Percentiles rank a stretch among this genome's conserved stretches.
These are phyloP conservation scores for Colletotrichum sp. DNA, from an alignment of 2,329 filamentous ascomycete species.

Conservation along the genomic window DNA sequence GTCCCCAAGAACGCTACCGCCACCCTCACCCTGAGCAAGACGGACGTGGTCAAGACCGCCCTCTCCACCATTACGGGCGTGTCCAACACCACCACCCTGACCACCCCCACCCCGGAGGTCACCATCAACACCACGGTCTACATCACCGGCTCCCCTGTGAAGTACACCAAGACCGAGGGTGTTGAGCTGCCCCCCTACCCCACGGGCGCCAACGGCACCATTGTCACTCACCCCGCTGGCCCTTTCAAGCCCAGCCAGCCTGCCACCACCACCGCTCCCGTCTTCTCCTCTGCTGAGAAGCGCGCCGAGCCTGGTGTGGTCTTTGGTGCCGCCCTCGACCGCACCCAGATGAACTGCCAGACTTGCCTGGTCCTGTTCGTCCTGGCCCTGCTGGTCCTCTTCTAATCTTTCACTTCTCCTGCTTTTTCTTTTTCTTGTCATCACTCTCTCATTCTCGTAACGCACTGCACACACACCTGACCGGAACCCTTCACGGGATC, in stretches of 20 bases:
- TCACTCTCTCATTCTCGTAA: not conserved
- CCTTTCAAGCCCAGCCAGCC: not conserved
- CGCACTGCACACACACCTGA: not conserved
- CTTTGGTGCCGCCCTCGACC: constrained; percentile 30
- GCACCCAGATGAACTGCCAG: constrained; percentile 32
- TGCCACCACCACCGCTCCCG: constrained; percentile 21
- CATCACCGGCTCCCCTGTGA: constrained; percentile 20
- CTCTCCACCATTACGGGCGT: constrained; percentile 15
- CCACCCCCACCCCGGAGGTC: not conserved
- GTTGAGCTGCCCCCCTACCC: constrained; percentile 16
- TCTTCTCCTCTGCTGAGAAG: constrained; percentile 37
- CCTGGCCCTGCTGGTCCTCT: constrained; percentile 32
- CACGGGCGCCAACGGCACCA: constrained; percentile 25
- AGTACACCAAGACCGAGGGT: constrained; percentile 29
- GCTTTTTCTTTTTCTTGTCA: not conserved
- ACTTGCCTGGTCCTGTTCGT: constrained; percentile 41
- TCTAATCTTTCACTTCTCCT: constrained; percentile 26
- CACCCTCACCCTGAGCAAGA: constrained; percentile 32
- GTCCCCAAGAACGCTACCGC: constrained; percentile 30
- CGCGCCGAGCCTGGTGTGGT: constrained; percentile 31
- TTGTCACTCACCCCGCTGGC: constrained; percentile 17
- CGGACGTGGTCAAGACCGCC: constrained; percentile 1
- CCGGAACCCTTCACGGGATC: not conserved
- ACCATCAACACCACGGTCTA: constrained; percentile 25
- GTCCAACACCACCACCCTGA: constrained; percentile 13